Percentiles rank a stretch among this genome's conserved stretches.
phyloP scores from a whole-genome alignment of 225 moss, liverwort and hornwort species.

The Pleurozium schreberi region DNA sequence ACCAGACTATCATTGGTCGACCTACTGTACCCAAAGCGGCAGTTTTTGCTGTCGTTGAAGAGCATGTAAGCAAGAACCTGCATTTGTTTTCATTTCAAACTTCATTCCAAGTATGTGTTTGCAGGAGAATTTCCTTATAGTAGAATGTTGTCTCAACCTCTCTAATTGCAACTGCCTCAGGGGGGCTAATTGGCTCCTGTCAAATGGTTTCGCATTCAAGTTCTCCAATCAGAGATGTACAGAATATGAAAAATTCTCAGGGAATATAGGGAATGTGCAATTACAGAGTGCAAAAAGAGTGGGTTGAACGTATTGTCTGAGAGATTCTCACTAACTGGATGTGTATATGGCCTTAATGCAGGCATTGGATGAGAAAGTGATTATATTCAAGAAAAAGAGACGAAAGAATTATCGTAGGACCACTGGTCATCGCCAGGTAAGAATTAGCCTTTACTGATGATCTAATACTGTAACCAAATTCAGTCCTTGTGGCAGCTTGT shows the following conservation, averaged over 20 bases:
- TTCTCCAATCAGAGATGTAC: background rate
- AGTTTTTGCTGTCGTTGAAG: slow-evolving; percentile 74
- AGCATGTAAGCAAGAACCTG: slow-evolving; percentile 45
- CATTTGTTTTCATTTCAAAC: background rate
- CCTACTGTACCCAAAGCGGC: slow-evolving; percentile 56
- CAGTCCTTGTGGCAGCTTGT: slow-evolving; percentile 1
- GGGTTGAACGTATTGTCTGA: background rate
- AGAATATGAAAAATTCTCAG: background rate
- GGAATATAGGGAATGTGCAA: background rate
- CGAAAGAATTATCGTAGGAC: slow-evolving; percentile 87
- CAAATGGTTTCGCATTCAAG: background rate
- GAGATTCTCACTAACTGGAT: background rate
- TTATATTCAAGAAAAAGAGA: slow-evolving; percentile 86
- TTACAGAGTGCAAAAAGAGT: background rate
- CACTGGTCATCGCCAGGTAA: slow-evolving; percentile 87
- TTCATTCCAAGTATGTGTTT: background rate
- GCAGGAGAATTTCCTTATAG: background rate
- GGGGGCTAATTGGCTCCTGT: background rate
- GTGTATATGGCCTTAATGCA: background rate
- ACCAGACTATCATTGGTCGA: slow-evolving; percentile 69
- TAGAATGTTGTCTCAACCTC: background rate
- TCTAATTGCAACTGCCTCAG: background rate
- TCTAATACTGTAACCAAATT: background rate
- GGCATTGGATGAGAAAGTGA: slow-evolving; percentile 88
- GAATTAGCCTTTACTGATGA: background rate